These are phyloP conservation scores for Parachaetomium inaequale DNA, from an alignment of 495 filamentous ascomycete genomes.

Conservation along the genomic window DNA sequence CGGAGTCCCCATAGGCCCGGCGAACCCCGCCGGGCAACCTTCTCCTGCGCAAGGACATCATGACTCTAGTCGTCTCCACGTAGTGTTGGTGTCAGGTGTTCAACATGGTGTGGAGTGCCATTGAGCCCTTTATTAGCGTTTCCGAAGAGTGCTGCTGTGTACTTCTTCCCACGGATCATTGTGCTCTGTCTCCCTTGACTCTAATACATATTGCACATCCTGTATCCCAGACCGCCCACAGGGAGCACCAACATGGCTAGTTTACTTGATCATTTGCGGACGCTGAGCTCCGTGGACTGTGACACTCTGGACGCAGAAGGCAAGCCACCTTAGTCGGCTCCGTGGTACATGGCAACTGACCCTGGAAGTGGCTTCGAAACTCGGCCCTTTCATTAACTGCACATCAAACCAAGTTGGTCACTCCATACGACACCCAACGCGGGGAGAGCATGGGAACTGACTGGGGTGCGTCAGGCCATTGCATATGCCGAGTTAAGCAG, in stretches of 20 bases:
- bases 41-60: too few relatives aligned
- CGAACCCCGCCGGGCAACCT: background rate
- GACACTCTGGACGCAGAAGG: conserved; percentile 59
- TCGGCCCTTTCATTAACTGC: conserved; percentile 61
- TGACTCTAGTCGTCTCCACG: too few relatives aligned
- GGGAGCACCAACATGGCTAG: conserved; percentile 18
- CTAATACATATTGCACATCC: background rate
- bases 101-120: too few relatives aligned
- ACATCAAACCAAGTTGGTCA: conserved; percentile 61
- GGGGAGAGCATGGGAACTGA: background rate
- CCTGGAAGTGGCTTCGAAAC: conserved; percentile 47
- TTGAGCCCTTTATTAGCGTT: too few relatives aligned
- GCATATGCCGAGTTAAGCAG: conserved; percentile 53
- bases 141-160: too few relatives aligned
- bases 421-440: background rate
- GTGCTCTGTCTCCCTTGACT: background rate
- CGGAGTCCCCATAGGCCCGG: background rate
- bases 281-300: conserved; percentile 53
- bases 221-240: background rate
- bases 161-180: too few relatives aligned
- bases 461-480: conserved; percentile 48
- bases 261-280: conserved; percentile 40
- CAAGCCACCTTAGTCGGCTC: background rate
- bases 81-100: too few relatives aligned
- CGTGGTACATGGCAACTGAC: background rate